A percentile compares a stretch with the other conserved stretches of the same genome.
Conservation (phyloP, 1,284 basidiomycete species). For the Cutaneotrichosporon spelunceum region DNA sequence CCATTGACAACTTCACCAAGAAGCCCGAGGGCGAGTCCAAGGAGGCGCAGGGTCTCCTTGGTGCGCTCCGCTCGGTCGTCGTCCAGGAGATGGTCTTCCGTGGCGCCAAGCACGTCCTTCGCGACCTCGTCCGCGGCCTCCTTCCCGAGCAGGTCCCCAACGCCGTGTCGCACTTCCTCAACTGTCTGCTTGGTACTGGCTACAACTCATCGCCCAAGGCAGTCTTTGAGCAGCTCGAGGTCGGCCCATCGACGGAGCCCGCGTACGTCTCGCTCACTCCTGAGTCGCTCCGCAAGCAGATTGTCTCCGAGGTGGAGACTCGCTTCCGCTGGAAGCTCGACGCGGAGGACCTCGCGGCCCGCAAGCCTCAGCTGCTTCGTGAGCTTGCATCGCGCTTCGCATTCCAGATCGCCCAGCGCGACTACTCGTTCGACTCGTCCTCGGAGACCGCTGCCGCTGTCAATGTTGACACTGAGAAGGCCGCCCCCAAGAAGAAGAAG, state of each 20-base stretch:
- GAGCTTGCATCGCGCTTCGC: conserved; percentile 56
- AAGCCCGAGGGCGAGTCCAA: conserved; percentile 34
- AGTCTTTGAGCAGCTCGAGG: conserved; percentile 44
- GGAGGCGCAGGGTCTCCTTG: conserved; percentile 40
- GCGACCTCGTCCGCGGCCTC: conserved; percentile 48
- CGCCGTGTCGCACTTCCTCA: conserved; percentile 58
- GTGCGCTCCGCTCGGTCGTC: conserved; percentile 49
- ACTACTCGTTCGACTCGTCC: conserved; percentile 52
- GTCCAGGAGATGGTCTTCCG: conserved; percentile 59
- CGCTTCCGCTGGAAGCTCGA: conserved; percentile 57
- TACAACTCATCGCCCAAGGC: conserved; percentile 53
- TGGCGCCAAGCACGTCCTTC: conserved; percentile 57
- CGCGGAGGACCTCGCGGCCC: conserved; percentile 47
- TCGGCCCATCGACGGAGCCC: conserved; percentile 36
- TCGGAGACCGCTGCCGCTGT: conserved; percentile 28
- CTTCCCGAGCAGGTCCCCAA: conserved; percentile 49
- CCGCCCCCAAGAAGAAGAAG: conserved; percentile 35
- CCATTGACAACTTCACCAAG: conserved; percentile 51
- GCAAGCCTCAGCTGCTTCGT: conserved; percentile 55
- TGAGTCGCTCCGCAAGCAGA: conserved; percentile 49
- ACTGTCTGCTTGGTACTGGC: conserved; percentile 57
- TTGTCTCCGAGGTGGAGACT: conserved; percentile 51
- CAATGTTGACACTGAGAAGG: conserved; percentile 30
- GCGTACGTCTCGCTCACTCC: conserved; percentile 56
- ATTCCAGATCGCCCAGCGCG: conserved; percentile 57